Percentiles rank a stretch among this genome's conserved stretches.
These are phyloP conservation scores for Trichoderma aggressivum DNA, from an alignment of 2,329 filamentous ascomycete genomes.

Conservation along the genomic window DNA sequence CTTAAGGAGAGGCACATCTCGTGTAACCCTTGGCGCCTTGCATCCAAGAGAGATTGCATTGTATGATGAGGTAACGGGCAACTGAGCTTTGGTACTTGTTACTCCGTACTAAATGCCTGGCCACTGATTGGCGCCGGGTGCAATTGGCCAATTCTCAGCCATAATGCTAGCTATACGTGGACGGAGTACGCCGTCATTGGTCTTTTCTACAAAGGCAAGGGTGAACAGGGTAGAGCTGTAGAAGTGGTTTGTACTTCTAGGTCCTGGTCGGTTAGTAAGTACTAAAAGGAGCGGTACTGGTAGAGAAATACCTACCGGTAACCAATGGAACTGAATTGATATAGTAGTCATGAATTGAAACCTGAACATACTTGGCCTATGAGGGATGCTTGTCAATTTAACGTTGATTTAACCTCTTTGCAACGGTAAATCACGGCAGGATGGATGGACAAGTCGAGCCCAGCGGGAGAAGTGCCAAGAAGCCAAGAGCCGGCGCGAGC, in stretches of 20 bases:
- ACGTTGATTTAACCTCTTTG: conserved; percentile 12
- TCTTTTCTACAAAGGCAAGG: background rate
- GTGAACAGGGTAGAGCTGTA: background rate
- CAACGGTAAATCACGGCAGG: background rate
- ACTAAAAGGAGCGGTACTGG: background rate
- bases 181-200: background rate
- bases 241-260: background rate
- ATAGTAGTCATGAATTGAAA: background rate
- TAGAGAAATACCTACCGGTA: background rate
- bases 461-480: background rate
- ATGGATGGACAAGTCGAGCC: background rate
- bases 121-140: background rate
- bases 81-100: background rate
- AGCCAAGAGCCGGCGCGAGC: conserved; percentile 5
- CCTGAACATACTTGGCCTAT: background rate
- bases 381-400: background rate
- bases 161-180: background rate
- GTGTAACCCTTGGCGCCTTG: background rate
- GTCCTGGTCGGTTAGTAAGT: background rate
- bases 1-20: conserved; percentile 2
- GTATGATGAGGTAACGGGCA: background rate
- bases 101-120: background rate
- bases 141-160: background rate
- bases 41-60: conserved; percentile 5
- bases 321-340: background rate